These are phyloP conservation scores for Starmerella scarabaei DNA, from an alignment of 805 yeast genomes.

Conservation along the genomic window DNA sequence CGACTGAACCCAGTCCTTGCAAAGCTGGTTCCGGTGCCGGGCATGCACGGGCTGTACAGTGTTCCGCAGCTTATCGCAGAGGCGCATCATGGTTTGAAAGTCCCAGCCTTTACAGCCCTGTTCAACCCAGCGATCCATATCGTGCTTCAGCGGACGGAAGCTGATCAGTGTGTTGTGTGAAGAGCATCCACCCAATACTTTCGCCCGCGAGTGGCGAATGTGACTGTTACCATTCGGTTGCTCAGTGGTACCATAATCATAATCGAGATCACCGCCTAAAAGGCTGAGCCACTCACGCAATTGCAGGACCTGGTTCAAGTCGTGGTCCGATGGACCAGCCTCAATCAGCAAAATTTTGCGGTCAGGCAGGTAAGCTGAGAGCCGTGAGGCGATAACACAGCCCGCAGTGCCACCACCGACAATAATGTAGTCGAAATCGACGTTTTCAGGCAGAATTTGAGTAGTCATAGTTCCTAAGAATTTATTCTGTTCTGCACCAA, in stretches of 20 bases:
- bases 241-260: constrained; percentile 26
- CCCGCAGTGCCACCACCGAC: constrained; percentile 28
- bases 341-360: constrained; percentile 24
- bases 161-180: constrained; percentile 27
- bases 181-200: constrained; percentile 28
- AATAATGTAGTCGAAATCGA: constrained; percentile 21
- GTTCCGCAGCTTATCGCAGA: constrained; percentile 14
- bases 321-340: constrained; percentile 23
- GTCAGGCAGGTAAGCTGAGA: constrained; percentile 25
- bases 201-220: constrained; percentile 25
- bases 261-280: constrained; percentile 25
- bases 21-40: constrained; percentile 13
- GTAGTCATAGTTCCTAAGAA: constrained; percentile 2
- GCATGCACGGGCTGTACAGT: constrained; percentile 14
- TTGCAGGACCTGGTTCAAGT: constrained; percentile 6
- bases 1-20: constrained; percentile 12
- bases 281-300: constrained; percentile 18
- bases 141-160: constrained; percentile 25
- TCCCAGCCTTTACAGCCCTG: constrained; percentile 27
- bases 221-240: constrained; percentile 13
- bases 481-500: not conserved
- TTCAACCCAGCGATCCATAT: constrained; percentile 25
- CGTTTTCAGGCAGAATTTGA: constrained; percentile 2
- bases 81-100: constrained; percentile 22
- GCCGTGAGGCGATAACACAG: constrained; percentile 26